Base-by-base conservation (phyloP, 768 basidiomycete genomes). In the Hemileccinum rubropunctum region DNA sequence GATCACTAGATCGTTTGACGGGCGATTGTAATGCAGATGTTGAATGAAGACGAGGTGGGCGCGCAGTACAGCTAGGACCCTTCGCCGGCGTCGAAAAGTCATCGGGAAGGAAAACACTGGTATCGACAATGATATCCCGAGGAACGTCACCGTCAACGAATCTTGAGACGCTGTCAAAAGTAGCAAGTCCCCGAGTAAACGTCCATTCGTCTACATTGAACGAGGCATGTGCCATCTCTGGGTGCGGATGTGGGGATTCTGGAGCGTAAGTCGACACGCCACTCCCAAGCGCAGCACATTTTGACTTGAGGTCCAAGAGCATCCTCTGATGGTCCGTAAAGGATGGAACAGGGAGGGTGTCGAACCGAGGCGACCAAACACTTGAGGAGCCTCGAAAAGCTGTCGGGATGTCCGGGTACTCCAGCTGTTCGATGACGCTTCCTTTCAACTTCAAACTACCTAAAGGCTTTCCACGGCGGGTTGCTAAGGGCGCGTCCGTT, bases 361-460 rank as follows among this genome's bases (percentile, higher is more conserved):
- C 61, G 33, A 67, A 65, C 27, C 50, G 52, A 2, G 73, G 71
- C 6, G 63, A 66, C 54, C 67, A 66, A 18, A 59, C 47, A 7
- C 64, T 56, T 0, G 71, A 62, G 4, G 73, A 71, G 13, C 73
- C 71, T 13, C 68, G 63, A 60, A 76, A 76, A 7, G 75, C 70
- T 14, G 69, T 73, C 6, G 74, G 75, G 13, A 76, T 71, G 45
- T 68, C 69, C 18, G 75, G 74, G 48, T 76, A 76, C 7, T 64
- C 53, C 52, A 57, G 14, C 14, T 52, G 51, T 41, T 60, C 50
- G 38, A 58, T 54, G 33, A 49, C 57, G 35, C 30, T 37, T 15
- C 39, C 52, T 40, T 48, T 68, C 48, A 55, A 48, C 47, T 47
- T 67, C 34, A 74, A 53, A 17, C 56, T 42, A 18, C 64, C 69